Base-by-base conservation (phyloP, 2,329 filamentous ascomycete genomes). In the Cryphonectria naterciae region DNA sequence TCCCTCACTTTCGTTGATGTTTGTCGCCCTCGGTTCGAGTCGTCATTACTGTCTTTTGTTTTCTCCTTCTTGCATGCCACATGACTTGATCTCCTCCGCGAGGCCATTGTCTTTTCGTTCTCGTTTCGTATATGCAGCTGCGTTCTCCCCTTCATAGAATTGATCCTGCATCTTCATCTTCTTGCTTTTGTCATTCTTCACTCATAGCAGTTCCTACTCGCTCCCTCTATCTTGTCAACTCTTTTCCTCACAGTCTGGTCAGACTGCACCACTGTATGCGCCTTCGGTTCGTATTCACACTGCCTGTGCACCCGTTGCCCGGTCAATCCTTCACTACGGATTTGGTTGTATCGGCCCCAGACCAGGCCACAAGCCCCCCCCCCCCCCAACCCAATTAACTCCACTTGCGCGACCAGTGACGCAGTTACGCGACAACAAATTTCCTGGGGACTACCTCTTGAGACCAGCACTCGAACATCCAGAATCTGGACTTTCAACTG, bases 331-430 rank as follows among this genome's bases (percentile, higher is more conserved):
- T 39, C 49, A 25, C 67, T 60, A 10, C 25, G 41, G 32, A 61
- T 19, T 32, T 43, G n/a, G 39, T n/a, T 56, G 11, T 11, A 41
- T 56, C 43, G 32, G 37, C 46, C 7, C 22, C 46, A 49, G 46
- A n/a, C 46, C 49, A 43, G 46, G 28, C 39, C 54, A 28, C 32
- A 37, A 4, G 37, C 37, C 37, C 37, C 37, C 37, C 61, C 37
- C 61, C 22, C 13, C 35, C 19, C 19, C 35, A 35, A 54, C 1
- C 8, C 56, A 10, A 25, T 28, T 49, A 10, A 25, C 41, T 49
- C 67, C 43, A 43, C 60, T 61, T 61, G 41, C 67, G 67, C 67
- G 67, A 68, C 56, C 19, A 63, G 67, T 68, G 67, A 68, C 67
- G 67, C 67, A 68, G 37, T 17, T 68, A 63, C 58, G 67, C 67